These are phyloP conservation scores for Volutella citrinella DNA, from an alignment of 2,329 filamentous ascomycete genomes.

Conservation along the genomic window DNA sequence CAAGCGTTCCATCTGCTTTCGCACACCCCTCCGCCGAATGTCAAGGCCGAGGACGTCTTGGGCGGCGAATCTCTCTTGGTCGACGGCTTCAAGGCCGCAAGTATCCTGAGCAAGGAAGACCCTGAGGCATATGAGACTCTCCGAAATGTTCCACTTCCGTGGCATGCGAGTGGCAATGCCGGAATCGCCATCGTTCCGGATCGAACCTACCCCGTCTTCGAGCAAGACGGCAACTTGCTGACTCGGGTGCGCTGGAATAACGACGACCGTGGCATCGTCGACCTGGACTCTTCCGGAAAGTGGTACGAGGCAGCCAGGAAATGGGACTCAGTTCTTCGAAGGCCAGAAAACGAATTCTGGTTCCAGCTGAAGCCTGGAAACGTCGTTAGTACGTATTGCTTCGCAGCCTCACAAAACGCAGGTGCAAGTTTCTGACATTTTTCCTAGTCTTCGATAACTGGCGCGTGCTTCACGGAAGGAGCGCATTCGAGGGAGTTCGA, in stretches of 20 bases:
- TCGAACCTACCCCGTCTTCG: constrained; percentile 68
- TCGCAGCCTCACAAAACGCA: too few relatives aligned
- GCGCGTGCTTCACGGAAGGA: constrained; percentile 85
- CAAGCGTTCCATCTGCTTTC: constrained; percentile 92
- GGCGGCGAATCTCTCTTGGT: constrained; percentile 82
- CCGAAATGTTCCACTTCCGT: constrained; percentile 57
- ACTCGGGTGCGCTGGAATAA: constrained; percentile 87
- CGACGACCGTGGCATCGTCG: constrained; percentile 72
- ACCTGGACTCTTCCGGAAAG: constrained; percentile 31
- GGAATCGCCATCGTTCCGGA: constrained; percentile 78
- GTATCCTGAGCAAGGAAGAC: constrained; percentile 52
- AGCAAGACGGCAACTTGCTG: constrained; percentile 44
- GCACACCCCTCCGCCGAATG: constrained; percentile 47
- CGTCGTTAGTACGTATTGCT: constrained; percentile 61
- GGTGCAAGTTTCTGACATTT: too few relatives aligned
- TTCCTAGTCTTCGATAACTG: constrained; percentile 87
- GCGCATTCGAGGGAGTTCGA: constrained; percentile 76
- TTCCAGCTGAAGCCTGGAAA: constrained; percentile 77
- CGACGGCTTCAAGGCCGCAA: constrained; percentile 77
- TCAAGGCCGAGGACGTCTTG: constrained; percentile 31
- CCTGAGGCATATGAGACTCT: constrained; percentile 57
- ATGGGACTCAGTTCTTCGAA: constrained; percentile 68
- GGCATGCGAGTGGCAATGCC: constrained; percentile 86
- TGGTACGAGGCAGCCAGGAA: constrained; percentile 82
- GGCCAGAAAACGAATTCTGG: constrained; percentile 68